These are phyloP conservation scores for Starmerella floricola DNA, from an alignment of 805 yeast species.

Conservation along the genomic window DNA sequence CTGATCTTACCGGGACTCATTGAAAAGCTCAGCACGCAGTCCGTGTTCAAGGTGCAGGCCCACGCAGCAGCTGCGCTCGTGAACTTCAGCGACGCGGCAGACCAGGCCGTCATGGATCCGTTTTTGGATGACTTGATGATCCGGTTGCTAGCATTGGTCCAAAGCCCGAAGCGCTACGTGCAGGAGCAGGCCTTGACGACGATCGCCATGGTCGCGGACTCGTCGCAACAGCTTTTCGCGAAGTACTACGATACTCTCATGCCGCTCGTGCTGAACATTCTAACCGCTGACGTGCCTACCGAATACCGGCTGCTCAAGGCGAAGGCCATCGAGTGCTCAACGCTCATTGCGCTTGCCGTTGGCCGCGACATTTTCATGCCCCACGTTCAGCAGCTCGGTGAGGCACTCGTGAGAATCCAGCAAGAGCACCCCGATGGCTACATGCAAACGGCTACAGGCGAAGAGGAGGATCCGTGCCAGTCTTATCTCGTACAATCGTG, in stretches of 20 bases:
- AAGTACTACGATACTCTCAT: constrained; percentile 90
- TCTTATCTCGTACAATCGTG: constrained; percentile 87
- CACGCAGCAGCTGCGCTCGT: constrained; percentile 98
- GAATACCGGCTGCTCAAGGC: constrained; percentile 75
- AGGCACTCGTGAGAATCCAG: constrained; percentile 62
- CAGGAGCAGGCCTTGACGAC: constrained; percentile 97
- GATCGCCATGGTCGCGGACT: constrained; percentile 93
- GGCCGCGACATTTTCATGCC: constrained; percentile 79
- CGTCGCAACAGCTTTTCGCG: constrained; percentile 75
- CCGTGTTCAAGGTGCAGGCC: constrained; percentile 78
- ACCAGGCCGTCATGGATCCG: constrained; percentile 82
- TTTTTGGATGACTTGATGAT: constrained; percentile 70
- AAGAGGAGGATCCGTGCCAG: constrained; percentile 76
- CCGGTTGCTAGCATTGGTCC: constrained; percentile 61
- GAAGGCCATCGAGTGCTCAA: constrained; percentile 90
- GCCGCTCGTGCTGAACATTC: constrained; percentile 72
- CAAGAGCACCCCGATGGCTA: constrained; percentile 18
- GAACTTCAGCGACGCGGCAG: constrained; percentile 84
- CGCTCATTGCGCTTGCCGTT: constrained; percentile 87
- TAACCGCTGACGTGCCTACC: constrained; percentile 64
- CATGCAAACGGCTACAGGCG: constrained; percentile 19
- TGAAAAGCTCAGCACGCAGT: constrained; percentile 56
- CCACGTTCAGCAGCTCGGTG: constrained; percentile 60
- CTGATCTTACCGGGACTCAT: constrained; percentile 79
- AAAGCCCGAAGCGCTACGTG: constrained; percentile 80